Evolutionary conservation across 1,139 yeast species (phyloP).

Genomic region (Lodderomyces elongisporus): DNA sequence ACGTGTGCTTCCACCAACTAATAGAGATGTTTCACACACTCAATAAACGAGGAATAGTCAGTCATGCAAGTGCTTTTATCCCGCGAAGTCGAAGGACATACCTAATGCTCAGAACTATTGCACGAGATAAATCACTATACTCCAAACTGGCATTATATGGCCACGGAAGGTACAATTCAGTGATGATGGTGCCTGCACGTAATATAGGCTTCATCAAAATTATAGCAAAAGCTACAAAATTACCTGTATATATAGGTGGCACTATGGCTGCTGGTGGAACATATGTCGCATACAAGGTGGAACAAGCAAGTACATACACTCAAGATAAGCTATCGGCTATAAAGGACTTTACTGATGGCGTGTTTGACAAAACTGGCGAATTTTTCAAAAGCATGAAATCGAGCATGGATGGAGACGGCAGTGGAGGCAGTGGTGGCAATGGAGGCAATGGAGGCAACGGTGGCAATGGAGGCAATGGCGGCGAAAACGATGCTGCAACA

Average conservation of each 20-base stretch:
- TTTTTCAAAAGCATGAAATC: conserved; percentile 25
- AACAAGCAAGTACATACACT: conserved; percentile 74
- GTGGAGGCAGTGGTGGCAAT: conserved; percentile 9
- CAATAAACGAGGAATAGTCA: conserved; percentile 6
- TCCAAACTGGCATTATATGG: too few species aligned
- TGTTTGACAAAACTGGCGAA: conserved; percentile 42
- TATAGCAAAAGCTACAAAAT: conserved; percentile 37
- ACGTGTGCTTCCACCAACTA: too few species aligned
- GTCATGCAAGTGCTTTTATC: not conserved
- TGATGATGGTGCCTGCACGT: conserved; percentile 15
- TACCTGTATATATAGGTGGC: conserved; percentile 84
- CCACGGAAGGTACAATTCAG: not conserved
- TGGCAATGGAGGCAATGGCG: conserved; percentile 23
- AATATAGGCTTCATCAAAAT: conserved; percentile 49
- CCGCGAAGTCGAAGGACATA: not conserved
- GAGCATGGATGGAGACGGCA: conserved; percentile 13
- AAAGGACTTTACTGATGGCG: conserved; percentile 51
- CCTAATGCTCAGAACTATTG: not conserved
- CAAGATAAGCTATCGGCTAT: conserved; percentile 58
- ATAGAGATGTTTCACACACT: conserved; percentile 6
- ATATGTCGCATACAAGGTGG: conserved; percentile 84
- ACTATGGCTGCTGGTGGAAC: conserved; percentile 94
- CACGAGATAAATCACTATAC: not conserved
- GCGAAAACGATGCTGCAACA: conserved; percentile 31
- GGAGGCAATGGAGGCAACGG: conserved; percentile 15